Evolutionary conservation across 1,284 basidiomycete genomes (phyloP).

Genomic region (Papiliotrema terrestris): DNA sequence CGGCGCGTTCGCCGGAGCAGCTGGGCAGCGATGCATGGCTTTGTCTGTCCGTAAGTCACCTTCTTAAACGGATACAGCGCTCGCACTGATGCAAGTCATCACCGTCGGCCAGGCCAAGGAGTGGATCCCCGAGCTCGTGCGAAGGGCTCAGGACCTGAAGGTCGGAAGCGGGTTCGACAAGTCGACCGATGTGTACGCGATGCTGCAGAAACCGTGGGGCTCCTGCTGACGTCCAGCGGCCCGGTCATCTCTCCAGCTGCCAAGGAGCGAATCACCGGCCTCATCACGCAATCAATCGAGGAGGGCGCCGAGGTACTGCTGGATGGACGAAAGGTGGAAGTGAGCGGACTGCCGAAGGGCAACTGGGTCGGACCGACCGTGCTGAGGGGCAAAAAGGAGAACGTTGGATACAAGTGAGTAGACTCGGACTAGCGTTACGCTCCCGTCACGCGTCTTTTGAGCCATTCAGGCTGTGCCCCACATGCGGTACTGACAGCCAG

Average conservation of each 20-base stretch:
- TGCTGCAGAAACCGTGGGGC: not conserved
- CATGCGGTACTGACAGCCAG: constrained; percentile 1
- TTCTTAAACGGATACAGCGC: not conserved
- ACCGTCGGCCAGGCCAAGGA: constrained; percentile 72
- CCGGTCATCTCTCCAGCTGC: constrained; percentile 83
- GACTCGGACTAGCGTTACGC: not conserved
- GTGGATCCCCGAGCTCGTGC: constrained; percentile 77
- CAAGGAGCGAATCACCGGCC: constrained; percentile 66
- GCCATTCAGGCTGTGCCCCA: too few species aligned
- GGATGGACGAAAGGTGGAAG: constrained; percentile 70
- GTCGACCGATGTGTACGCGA: constrained; percentile 69
- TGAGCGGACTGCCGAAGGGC: constrained; percentile 71
- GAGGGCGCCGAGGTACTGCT: constrained; percentile 79
- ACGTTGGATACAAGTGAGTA: constrained; percentile 67
- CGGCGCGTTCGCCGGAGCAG: constrained; percentile 90
- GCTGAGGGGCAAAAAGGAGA: constrained; percentile 68
- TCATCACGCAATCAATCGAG: constrained; percentile 70
- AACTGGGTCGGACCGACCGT: constrained; percentile 91
- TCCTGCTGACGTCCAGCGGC: constrained; percentile 56
- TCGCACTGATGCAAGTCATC: constrained; percentile 54
- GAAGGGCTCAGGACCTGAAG: constrained; percentile 70
- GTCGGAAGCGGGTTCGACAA: constrained; percentile 83
- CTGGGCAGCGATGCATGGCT: constrained; percentile 61
- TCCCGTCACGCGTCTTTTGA: too few species aligned
- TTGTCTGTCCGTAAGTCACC: constrained; percentile 16